Percentiles rank a stretch among this genome's conserved stretches.
Evolutionary conservation across 345 rosid species (phyloP).

Genomic region (Citrus medica): DNA sequence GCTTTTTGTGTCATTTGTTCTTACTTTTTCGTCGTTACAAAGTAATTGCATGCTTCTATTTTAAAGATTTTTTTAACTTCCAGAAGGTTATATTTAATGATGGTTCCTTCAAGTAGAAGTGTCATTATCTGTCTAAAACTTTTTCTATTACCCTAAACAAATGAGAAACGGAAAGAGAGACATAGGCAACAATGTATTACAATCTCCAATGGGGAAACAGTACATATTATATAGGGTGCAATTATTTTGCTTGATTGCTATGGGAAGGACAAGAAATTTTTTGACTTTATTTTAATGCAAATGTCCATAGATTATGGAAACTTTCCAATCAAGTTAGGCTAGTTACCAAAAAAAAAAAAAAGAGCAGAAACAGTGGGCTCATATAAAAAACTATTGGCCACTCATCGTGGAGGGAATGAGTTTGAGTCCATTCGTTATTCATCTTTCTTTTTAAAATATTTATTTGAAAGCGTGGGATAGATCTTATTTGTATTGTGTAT

Average conservation of each 20-base stretch:
- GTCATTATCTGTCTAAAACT: conserved; percentile 4
- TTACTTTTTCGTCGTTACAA: neutral
- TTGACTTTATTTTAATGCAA: neutral
- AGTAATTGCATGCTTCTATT: neutral
- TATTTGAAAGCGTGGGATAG: too few relatives aligned
- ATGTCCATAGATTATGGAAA: conserved; percentile 24
- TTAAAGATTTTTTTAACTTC: neutral
- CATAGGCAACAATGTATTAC: neutral
- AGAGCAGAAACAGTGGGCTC: conserved; percentile 15
- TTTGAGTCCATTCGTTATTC: neutral
- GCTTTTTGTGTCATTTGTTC: neutral
- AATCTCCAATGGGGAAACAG: neutral
- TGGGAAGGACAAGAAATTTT: conserved; percentile 10
- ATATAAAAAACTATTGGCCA: neutral
- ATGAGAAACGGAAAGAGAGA: neutral
- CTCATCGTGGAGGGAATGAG: neutral
- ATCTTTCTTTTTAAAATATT: too few relatives aligned
- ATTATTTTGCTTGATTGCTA: conserved; percentile 13
- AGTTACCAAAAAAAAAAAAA: neutral
- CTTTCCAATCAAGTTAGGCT: conserved; percentile 28
- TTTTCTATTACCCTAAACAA: conserved; percentile 13
- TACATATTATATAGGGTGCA: neutral
- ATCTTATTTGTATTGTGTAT: too few relatives aligned
- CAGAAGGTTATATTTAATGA: conserved; percentile 12
- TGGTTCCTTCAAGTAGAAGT: conserved; percentile 27